Evolutionary conservation across 2,329 filamentous ascomycete genomes (phyloP).

Genomic region (Phialophora tarda): DNA sequence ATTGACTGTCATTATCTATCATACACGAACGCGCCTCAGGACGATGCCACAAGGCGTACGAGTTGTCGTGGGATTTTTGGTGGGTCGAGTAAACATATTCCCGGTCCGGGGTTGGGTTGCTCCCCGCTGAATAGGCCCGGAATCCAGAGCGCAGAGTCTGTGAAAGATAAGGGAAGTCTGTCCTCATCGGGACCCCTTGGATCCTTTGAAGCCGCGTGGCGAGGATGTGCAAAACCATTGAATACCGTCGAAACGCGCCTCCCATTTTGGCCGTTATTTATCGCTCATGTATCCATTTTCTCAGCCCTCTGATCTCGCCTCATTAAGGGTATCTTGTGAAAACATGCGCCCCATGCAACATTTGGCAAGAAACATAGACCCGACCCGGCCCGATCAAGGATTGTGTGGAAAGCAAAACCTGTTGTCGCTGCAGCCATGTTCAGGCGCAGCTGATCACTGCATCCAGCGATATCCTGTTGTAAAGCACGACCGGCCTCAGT

Average conservation of each 20-base stretch:
- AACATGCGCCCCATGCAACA: slow-evolving; percentile 9
- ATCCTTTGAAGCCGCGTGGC: not conserved
- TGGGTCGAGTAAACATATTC: not conserved
- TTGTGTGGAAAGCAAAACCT: not conserved
- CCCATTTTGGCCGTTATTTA: slow-evolving; percentile 13
- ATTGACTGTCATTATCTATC: slow-evolving; percentile 1
- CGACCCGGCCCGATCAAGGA: not conserved
- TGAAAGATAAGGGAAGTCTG: not conserved
- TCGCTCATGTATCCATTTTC: slow-evolving; percentile 18
- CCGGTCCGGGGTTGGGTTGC: not conserved
- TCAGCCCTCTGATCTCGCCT: slow-evolving; percentile 20
- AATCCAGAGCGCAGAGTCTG: not conserved
- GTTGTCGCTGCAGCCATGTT: not conserved
- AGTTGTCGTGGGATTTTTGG: not conserved
- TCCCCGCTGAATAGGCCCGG: not conserved
- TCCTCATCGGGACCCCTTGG: not conserved
- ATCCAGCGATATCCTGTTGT: not conserved
- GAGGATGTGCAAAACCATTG: not conserved
- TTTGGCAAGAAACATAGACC: slow-evolving; percentile 16
- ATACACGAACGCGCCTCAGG: slow-evolving; percentile 10
- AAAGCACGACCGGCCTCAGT: slow-evolving; percentile 15
- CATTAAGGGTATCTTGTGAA: slow-evolving; percentile 34
- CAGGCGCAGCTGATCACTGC: not conserved
- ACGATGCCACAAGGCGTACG: slow-evolving; percentile 25
- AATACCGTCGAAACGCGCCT: not conserved